These are phyloP conservation scores for Candida yuanshanica DNA, from an alignment of 805 yeast species.

Conservation along the genomic window DNA sequence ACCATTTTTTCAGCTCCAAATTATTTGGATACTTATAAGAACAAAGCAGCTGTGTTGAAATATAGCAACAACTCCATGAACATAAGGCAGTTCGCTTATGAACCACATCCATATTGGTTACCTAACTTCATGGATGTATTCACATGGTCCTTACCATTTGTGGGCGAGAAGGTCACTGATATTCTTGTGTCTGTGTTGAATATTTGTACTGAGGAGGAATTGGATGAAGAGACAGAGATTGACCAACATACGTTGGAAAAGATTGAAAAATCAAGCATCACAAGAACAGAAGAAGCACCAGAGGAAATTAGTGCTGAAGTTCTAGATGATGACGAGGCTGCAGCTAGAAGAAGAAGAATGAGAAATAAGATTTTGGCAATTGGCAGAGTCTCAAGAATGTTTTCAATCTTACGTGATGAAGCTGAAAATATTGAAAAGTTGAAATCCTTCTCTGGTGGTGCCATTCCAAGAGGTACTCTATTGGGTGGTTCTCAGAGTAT, in stretches of 20 bases:
- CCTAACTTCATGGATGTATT: conserved; percentile 97
- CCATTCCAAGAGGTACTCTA: conserved; percentile 79
- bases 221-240: conserved; percentile 65
- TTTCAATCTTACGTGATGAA: conserved; percentile 80
- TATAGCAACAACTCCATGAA: conserved; percentile 92
- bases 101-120: conserved; percentile 95
- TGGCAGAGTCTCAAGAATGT: conserved; percentile 94
- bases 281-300: conserved; percentile 23
- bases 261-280: conserved; percentile 7
- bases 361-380: conserved; percentile 90
- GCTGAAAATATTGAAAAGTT: conserved; percentile 79
- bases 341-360: conserved; percentile 45
- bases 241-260: conserved; percentile 19
- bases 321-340: conserved; percentile 20
- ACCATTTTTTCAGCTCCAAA: conserved; percentile 96
- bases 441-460: conserved; percentile 68
- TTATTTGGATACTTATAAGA: conserved; percentile 85
- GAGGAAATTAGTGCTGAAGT: conserved; percentile 10
- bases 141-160: conserved; percentile 96
- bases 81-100: conserved; percentile 86
- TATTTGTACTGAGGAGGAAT: conserved; percentile 92
- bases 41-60: conserved; percentile 91
- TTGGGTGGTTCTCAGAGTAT: conserved; percentile 81
- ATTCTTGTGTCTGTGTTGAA: conserved; percentile 86
- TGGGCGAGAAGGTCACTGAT: conserved; percentile 93